phyloP scores from a whole-genome alignment of 1,139 yeast species.

The Blastobotrys illinoisensis region DNA sequence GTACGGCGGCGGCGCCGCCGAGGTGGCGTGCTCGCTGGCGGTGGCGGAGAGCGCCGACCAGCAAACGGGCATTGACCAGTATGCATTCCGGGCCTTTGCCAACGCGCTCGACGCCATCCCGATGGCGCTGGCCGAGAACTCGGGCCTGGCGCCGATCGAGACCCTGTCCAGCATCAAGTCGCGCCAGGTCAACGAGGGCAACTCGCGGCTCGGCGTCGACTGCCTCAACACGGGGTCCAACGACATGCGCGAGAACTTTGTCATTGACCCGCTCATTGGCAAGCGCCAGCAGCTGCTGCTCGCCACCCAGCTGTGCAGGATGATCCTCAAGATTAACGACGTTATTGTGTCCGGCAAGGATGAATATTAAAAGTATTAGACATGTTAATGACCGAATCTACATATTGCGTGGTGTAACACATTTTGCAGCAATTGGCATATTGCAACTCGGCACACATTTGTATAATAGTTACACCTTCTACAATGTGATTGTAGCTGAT shows the following conservation, averaged over 20 bases:
- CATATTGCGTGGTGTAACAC: no score
- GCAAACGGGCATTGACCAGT: slow-evolving; percentile 93
- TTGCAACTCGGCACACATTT: no score
- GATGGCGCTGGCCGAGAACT: slow-evolving; percentile 92
- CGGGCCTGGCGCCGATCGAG: slow-evolving; percentile 92
- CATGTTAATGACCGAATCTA: neutral
- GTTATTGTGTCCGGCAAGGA: slow-evolving; percentile 90
- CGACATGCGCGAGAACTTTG: slow-evolving; percentile 88
- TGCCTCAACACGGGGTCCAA: slow-evolving; percentile 78
- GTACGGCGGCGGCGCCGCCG: slow-evolving; percentile 99
- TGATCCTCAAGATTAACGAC: slow-evolving; percentile 94
- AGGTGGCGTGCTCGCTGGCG: slow-evolving; percentile 85
- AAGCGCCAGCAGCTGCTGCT: slow-evolving; percentile 91
- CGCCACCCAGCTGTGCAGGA: slow-evolving; percentile 95
- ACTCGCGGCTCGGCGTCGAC: slow-evolving; percentile 81
- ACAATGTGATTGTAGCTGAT: no score
- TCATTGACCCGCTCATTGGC: slow-evolving; percentile 94
- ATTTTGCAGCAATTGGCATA: no score
- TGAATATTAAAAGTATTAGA: slow-evolving; percentile 34
- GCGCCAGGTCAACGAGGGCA: slow-evolving; percentile 69
- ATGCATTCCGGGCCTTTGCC: slow-evolving; percentile 94
- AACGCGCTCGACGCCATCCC: slow-evolving; percentile 88
- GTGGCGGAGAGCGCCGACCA: slow-evolving; percentile 89
- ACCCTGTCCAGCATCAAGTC: slow-evolving; percentile 79
- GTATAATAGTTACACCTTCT: no score